Conservation (phyloP, 805 yeast genomes). For the Candida hungchunana region DNA sequence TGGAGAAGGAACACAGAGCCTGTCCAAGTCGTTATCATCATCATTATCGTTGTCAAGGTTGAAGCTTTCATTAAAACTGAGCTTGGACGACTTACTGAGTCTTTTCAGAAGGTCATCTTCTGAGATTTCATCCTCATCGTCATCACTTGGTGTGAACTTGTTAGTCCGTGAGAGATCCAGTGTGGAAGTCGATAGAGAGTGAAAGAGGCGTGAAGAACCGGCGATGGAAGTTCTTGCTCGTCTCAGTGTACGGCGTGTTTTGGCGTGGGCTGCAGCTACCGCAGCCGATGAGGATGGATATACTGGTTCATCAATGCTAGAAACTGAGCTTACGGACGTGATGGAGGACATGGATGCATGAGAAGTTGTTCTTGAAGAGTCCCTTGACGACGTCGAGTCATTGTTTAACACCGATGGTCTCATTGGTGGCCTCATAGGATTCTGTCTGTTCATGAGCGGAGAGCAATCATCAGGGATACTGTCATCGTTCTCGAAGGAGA, state of each 20-base stretch:
- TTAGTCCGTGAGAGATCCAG: constrained; percentile 14
- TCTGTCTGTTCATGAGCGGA: constrained; percentile 5
- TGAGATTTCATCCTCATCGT: constrained; percentile 10
- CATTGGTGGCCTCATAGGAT: constrained; percentile 4
- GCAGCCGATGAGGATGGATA: constrained; percentile 4
- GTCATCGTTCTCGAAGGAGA: constrained; percentile 5
- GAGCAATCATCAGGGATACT: constrained; percentile 4
- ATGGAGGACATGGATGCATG: constrained; percentile 22
- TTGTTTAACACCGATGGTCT: constrained; percentile 10
- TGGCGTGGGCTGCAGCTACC: constrained; percentile 5
- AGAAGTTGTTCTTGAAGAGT: constrained; percentile 21
- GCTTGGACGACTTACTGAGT: constrained; percentile 2
- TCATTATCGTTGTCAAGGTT: constrained; percentile 13
- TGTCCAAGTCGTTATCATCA: constrained; percentile 17
- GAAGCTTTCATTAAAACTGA: too few species aligned
- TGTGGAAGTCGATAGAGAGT: constrained; percentile 19
- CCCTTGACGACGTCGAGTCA: constrained; percentile 7
- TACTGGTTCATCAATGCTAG: constrained; percentile 18
- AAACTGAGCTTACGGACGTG: constrained; percentile 22
- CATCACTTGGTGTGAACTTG: constrained; percentile 4
- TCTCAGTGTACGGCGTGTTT: constrained; percentile 16
- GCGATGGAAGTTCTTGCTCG: constrained; percentile 21
- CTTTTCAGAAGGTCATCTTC: constrained; percentile 7
- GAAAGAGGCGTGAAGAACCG: constrained; percentile 12
- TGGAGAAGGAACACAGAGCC: constrained; percentile 27